These are phyloP conservation scores for Puccinia hordei DNA, from an alignment of 1,284 basidiomycete species.

Conservation along the genomic window DNA sequence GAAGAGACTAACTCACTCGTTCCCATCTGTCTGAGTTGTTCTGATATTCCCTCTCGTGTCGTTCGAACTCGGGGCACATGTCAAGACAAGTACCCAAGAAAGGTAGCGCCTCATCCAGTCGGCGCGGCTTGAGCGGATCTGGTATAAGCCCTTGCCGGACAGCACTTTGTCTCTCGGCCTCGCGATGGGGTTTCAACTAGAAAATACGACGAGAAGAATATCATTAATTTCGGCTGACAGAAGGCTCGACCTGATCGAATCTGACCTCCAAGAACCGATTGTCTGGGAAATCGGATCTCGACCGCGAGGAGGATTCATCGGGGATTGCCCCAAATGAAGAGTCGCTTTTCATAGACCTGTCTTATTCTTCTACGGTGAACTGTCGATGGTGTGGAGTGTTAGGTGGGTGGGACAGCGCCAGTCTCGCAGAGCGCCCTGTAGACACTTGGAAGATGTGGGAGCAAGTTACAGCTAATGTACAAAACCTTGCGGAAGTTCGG, in stretches of 20 bases:
- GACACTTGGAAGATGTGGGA: too few species aligned
- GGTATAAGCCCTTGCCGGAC: conserved; percentile 83
- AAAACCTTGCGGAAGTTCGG: too few species aligned
- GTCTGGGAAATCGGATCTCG: conserved; percentile 12
- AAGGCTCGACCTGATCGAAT: neutral
- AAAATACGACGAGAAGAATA: conserved; percentile 27
- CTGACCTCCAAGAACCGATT: conserved; percentile 51
- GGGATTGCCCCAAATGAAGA: neutral
- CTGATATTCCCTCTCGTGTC: conserved; percentile 84
- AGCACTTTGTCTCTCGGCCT: conserved; percentile 73
- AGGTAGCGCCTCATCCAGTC: conserved; percentile 82
- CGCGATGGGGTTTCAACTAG: conserved; percentile 66
- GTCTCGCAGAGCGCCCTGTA: too few species aligned
- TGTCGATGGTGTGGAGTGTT: too few species aligned
- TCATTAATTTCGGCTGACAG: neutral
- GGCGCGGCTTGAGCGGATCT: conserved; percentile 74
- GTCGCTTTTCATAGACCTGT: conserved; percentile 2
- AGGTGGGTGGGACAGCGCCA: too few species aligned
- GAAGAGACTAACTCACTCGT: conserved; percentile 67
- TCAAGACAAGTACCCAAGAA: conserved; percentile 86
- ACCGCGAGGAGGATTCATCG: conserved; percentile 23
- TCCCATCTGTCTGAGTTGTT: conserved; percentile 87
- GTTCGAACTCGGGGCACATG: conserved; percentile 93
- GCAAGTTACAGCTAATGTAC: too few species aligned
- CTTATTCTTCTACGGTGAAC: too few species aligned